Percentiles rank a stretch among this genome's conserved stretches.
Conservation (phyloP, 345 rosid species). For the Arabis hirsuta region DNA sequence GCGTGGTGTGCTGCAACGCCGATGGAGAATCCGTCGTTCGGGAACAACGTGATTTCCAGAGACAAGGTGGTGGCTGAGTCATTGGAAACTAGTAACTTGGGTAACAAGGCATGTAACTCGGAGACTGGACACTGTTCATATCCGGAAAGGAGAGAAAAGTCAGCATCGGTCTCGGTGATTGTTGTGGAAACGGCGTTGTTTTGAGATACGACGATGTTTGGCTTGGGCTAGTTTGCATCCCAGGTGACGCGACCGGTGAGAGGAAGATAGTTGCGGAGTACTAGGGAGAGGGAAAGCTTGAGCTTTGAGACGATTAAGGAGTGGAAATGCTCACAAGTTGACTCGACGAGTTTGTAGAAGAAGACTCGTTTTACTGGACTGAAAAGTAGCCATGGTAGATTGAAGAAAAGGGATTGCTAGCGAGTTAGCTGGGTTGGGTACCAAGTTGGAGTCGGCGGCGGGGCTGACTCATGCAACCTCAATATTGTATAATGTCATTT, state of each 20-base stretch:
- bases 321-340: conserved; percentile 31
- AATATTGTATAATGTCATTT: not conserved
- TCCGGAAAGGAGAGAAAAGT: conserved; percentile 38
- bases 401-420: conserved; percentile 43
- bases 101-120: conserved; percentile 39
- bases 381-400: conserved; percentile 40
- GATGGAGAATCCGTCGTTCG: conserved; percentile 42
- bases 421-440: conserved; percentile 10
- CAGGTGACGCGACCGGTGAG: conserved; percentile 43
- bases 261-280: conserved; percentile 47
- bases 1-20: conserved; percentile 42
- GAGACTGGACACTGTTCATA: not conserved
- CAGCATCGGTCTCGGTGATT: conserved; percentile 32
- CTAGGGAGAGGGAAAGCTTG: conserved; percentile 47
- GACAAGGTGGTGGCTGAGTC: conserved; percentile 25
- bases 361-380: conserved; percentile 43
- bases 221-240: conserved; percentile 34
- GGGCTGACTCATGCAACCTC: conserved; percentile 35
- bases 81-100: conserved; percentile 27
- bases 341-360: conserved; percentile 43
- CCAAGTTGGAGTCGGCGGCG: conserved; percentile 20
- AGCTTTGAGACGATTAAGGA: conserved; percentile 47
- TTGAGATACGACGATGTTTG: conserved; percentile 33
- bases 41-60: conserved; percentile 48
- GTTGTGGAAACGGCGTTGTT: conserved; percentile 44